Percentiles rank a stretch among this genome's conserved stretches.
Conservation (phyloP, 371 early-diverging fungal genomes). For the Smittium culicis region DNA sequence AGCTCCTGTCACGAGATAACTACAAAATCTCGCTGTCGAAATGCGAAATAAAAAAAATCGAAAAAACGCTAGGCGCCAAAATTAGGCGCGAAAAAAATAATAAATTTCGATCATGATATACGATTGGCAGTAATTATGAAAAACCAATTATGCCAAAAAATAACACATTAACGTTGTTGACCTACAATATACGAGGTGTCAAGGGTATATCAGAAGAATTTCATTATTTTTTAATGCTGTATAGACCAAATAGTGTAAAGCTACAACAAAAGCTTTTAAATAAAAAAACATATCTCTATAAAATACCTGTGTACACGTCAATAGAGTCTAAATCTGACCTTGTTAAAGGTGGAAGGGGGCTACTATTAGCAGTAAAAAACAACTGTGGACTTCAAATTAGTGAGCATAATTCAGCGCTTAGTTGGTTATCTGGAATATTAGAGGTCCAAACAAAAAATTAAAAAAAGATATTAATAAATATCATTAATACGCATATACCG, state of each 20-base stretch:
- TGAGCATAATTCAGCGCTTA: neutral
- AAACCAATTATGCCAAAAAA: too few species aligned
- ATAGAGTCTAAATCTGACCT: neutral
- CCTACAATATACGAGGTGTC: too few species aligned
- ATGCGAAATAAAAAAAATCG: too few species aligned
- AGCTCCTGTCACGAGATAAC: too few species aligned
- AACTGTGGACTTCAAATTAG: neutral
- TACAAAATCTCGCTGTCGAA: too few species aligned
- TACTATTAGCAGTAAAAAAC: neutral
- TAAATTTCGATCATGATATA: too few species aligned
- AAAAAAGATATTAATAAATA: neutral
- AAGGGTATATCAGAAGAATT: too few species aligned
- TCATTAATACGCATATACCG: neutral
- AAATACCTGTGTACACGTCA: neutral
- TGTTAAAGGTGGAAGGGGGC: neutral
- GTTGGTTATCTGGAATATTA: neutral
- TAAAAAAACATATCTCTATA: neutral
- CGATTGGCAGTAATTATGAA: too few species aligned
- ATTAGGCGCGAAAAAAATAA: too few species aligned
- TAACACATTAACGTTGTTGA: too few species aligned
- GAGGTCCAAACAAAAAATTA: neutral
- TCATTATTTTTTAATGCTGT: too few species aligned
- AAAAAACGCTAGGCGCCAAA: too few species aligned
- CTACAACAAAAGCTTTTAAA: neutral
- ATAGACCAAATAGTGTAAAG: neutral